Conservation (phyloP, 2,329 filamentous ascomycete species). For the Graphium sp. region DNA sequence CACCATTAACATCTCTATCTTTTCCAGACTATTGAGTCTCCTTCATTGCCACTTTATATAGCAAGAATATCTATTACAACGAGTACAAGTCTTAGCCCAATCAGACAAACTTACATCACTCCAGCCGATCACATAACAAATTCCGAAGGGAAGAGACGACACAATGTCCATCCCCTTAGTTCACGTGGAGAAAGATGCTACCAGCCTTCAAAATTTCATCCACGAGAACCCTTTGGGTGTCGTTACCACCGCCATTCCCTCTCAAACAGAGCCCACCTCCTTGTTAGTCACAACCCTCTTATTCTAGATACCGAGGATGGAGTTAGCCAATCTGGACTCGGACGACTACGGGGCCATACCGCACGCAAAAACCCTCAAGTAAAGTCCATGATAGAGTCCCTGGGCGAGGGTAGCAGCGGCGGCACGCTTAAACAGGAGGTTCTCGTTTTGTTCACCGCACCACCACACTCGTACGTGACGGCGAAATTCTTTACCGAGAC, state of each 20-base stretch:
- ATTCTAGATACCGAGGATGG: conserved; percentile 31
- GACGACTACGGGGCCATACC: conserved; percentile 40
- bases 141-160: too few relatives aligned
- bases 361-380: conserved; percentile 46
- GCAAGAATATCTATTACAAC: too few relatives aligned
- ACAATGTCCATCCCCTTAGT: conserved; percentile 39
- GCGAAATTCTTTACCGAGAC: conserved; percentile 52
- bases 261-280: conserved; percentile 31
- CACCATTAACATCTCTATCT: too few relatives aligned
- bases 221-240: conserved; percentile 43
- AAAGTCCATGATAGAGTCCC: conserved; percentile 38
- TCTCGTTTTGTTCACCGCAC: conserved; percentile 42
- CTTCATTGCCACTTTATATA: too few relatives aligned
- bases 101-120: too few relatives aligned
- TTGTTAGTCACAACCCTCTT: conserved; percentile 45
- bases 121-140: too few relatives aligned
- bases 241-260: conserved; percentile 43
- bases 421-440: conserved; percentile 40
- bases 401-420: too few relatives aligned
- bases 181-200: conserved; percentile 33
- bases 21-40: too few relatives aligned
- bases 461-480: conserved; percentile 46
- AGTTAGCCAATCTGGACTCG: conserved; percentile 19
- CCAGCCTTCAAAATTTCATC: conserved; percentile 36
- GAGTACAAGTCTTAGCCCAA: too few relatives aligned